phyloP scores from a whole-genome alignment of 495 filamentous ascomycete genomes.

The Xylaria cubensis region DNA sequence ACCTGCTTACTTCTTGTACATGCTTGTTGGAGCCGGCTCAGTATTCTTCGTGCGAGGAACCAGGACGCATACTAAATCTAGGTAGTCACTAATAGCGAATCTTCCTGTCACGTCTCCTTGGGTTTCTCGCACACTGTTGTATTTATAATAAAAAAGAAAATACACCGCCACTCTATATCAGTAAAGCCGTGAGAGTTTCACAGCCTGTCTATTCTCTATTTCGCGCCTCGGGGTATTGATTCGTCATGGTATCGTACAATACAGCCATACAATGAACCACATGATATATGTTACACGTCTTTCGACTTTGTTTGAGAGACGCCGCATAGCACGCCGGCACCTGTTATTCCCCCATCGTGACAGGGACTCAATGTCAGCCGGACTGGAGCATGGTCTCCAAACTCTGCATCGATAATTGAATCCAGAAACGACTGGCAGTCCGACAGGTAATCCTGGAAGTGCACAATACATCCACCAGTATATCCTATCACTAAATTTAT shows the following conservation, averaged over 20 bases:
- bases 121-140: not conserved
- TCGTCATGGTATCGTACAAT: constrained; percentile 24
- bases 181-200: not conserved
- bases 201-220: constrained; percentile 19
- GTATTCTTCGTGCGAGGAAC: not conserved
- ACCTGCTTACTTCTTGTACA: not conserved
- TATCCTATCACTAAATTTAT: constrained; percentile 77
- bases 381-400: constrained; percentile 59
- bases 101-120: not conserved
- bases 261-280: constrained; percentile 13
- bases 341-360: constrained; percentile 77
- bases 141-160: not conserved
- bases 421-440: constrained; percentile 74
- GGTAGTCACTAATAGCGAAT: not conserved
- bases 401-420: constrained; percentile 64
- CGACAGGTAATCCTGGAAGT: constrained; percentile 74
- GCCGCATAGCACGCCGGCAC: constrained; percentile 70
- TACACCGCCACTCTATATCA: not conserved
- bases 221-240: constrained; percentile 15
- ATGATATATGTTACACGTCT: constrained; percentile 27
- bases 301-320: constrained; percentile 37
- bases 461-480: constrained; percentile 78
- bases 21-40: not conserved
- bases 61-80: not conserved
- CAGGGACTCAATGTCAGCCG: constrained; percentile 71